Evolutionary conservation across 2,329 filamentous ascomycete species (phyloP), one percentile per base, ranked within the genome.

Genomic region (Colletotrichum liriopes): DNA sequence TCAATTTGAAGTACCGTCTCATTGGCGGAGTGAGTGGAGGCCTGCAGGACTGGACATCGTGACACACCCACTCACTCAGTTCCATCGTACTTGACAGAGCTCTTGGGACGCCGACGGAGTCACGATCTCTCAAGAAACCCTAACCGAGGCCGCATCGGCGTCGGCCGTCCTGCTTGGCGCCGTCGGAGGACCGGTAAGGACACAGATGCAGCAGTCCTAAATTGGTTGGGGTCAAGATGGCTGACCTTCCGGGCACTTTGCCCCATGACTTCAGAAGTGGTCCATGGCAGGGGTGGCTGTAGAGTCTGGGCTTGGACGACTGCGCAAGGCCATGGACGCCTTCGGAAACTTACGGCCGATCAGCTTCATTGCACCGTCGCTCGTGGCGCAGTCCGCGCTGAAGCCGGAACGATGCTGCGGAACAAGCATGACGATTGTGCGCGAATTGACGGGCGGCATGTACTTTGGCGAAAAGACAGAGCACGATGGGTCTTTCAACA

Each of bases 121-220:
- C 37, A 91, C 96, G 37, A 87, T 98, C 73, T 97, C 95, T 64
- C 92, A 96, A 77, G 90, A 93, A 78, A 94, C 95, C 74, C 93
- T 98, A 77, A 85, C 86, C 16, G 95, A 94, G 43, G 95, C 94
- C 16, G 55, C 76, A 95, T 97, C 84, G 86, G 89, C 63, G 95
- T 39, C 95, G 82, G 96, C 95, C 49, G 93, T 98, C 73, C 91
- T 98, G 71, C 91, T 98, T 65, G 96, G 95, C 76, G 94, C 96
- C 77, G 97, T 98, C 79, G 96, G 96, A 77, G 96, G 96, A n/a
- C 96, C 96, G 20, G 83, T 98, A 94, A 95, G 94, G 95, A 95
- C 73, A 96, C 94, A 41, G 94, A 94, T 76, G 84, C 91, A 20
- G 98, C 74, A 94, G 95, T 55, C 96, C 95, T 1, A 96, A 98